Conservation (phyloP, 495 filamentous ascomycete genomes). For the Evernia prunastri region DNA sequence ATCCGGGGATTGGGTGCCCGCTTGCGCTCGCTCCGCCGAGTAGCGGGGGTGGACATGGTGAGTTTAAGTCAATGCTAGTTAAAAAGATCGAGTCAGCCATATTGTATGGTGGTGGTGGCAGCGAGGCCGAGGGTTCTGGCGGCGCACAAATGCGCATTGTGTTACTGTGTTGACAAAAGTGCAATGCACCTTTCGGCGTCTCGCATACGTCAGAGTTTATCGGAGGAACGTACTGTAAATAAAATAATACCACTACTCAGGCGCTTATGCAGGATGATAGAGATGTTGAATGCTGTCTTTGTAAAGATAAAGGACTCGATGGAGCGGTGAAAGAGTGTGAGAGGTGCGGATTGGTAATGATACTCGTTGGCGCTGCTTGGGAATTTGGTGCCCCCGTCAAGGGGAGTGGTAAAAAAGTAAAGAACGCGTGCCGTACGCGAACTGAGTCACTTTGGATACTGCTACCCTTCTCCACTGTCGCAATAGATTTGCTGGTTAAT, state of each 20-base stretch:
- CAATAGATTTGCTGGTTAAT: not conserved
- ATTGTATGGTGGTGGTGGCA: not conserved
- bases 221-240: slow-evolving; percentile 22
- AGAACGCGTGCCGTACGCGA: slow-evolving; percentile 25
- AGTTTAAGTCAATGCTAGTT: slow-evolving; percentile 2
- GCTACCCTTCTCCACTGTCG: not conserved
- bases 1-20: slow-evolving; percentile 25
- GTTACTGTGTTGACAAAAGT: slow-evolving; percentile 8
- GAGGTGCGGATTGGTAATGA: not conserved
- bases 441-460: slow-evolving; percentile 3
- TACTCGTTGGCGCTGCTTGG: slow-evolving; percentile 14
- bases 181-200: slow-evolving; percentile 3
- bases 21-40: slow-evolving; percentile 27
- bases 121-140: not conserved
- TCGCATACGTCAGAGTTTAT: slow-evolving; percentile 25
- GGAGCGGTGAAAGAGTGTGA: slow-evolving; percentile 7
- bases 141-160: slow-evolving; percentile 8
- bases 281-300: slow-evolving; percentile 6
- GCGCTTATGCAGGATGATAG: slow-evolving; percentile 3
- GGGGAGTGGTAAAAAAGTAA: slow-evolving; percentile 21
- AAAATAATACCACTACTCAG: not conserved
- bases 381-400: slow-evolving; percentile 17
- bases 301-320: not conserved
- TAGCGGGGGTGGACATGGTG: slow-evolving; percentile 20
- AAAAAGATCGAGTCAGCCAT: not conserved